Percentiles rank a stretch among this genome's conserved stretches.
phyloP scores from a whole-genome alignment of 2,329 filamentous ascomycete species.

The Intubia oerlemansii region DNA sequence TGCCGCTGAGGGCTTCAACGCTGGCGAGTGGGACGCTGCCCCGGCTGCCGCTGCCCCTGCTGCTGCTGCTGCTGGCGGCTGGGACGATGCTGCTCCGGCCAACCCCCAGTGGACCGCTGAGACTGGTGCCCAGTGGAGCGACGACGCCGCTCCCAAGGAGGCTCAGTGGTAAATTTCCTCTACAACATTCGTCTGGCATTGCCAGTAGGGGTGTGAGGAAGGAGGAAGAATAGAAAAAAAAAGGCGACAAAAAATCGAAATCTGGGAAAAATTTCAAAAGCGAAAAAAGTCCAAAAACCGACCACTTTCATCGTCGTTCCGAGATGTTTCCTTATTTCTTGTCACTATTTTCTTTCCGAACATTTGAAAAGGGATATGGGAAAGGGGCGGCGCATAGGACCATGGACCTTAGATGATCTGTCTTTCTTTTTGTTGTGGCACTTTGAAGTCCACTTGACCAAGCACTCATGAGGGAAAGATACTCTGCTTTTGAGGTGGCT shows the following conservation, averaged over 20 bases:
- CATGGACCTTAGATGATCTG: no score
- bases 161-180: slow-evolving; percentile 23
- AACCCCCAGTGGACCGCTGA: slow-evolving; percentile 48
- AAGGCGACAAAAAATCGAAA: slow-evolving; percentile 2
- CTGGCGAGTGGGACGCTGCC: slow-evolving; percentile 70
- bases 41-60: slow-evolving; percentile 48
- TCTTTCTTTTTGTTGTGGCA: slow-evolving; percentile 3
- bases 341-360: slow-evolving; percentile 1
- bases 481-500: slow-evolving; percentile 30
- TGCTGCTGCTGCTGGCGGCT: slow-evolving; percentile 22
- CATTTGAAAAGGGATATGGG: no score
- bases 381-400: no score
- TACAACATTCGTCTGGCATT: background rate
- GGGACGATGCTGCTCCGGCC: slow-evolving; percentile 42
- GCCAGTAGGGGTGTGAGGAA: no score
- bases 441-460: slow-evolving; percentile 29
- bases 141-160: slow-evolving; percentile 23
- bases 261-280: slow-evolving; percentile 1
- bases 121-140: slow-evolving; percentile 34
- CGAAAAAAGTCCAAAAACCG: background rate
- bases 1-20: slow-evolving; percentile 55
- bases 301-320: slow-evolving; percentile 1
- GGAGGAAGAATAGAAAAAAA: slow-evolving; percentile 4
- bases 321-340: slow-evolving; percentile 4
- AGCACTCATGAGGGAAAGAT: slow-evolving; percentile 99